Evolutionary conservation across 2,329 filamentous ascomycete genomes (phyloP).

Genomic region (Ciborinia camelliae): DNA sequence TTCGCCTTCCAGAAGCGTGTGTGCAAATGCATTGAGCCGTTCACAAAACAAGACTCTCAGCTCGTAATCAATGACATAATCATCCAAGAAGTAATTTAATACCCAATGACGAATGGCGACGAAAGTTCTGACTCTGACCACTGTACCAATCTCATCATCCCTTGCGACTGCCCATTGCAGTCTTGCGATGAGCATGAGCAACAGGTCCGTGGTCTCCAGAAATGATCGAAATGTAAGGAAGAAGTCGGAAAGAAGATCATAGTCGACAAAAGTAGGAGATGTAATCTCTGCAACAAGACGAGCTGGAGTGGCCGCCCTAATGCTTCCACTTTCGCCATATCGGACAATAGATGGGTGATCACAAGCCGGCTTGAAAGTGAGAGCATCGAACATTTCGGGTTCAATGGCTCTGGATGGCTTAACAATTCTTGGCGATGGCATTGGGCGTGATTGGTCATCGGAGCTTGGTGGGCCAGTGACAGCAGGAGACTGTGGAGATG

Average conservation of each 20-base stretch:
- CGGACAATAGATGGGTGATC: slow-evolving; percentile 80
- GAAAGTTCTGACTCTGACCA: slow-evolving; percentile 94
- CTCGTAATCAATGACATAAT: slow-evolving; percentile 75
- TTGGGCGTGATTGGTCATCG: slow-evolving; percentile 20
- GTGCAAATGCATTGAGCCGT: slow-evolving; percentile 67
- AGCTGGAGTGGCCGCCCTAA: slow-evolving; percentile 85
- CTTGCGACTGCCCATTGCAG: slow-evolving; percentile 82
- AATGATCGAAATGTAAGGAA: slow-evolving; percentile 94
- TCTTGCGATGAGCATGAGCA: slow-evolving; percentile 80
- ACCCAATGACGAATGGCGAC: slow-evolving; percentile 97
- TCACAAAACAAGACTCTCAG: slow-evolving; percentile 77
- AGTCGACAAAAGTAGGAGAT: slow-evolving; percentile 91
- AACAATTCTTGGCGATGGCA: slow-evolving; percentile 24
- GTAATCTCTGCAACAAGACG: slow-evolving; percentile 95
- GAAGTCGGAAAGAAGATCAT: slow-evolving; percentile 95
- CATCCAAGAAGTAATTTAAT: slow-evolving; percentile 94
- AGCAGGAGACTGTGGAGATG: slow-evolving; percentile 31
- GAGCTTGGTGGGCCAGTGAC: slow-evolving; percentile 21
- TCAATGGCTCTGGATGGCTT: slow-evolving; percentile 47
- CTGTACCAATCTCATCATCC: slow-evolving; percentile 78
- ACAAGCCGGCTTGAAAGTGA: slow-evolving; percentile 74
- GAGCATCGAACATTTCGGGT: slow-evolving; percentile 75
- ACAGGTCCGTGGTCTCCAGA: slow-evolving; percentile 69
- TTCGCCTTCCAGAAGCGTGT: slow-evolving; percentile 49
- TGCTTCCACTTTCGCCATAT: slow-evolving; percentile 70